Evolutionary conservation across 768 basidiomycete genomes (phyloP), one percentile per base, ranked within the genome.

Genomic region (Naganishia kalamii): DNA sequence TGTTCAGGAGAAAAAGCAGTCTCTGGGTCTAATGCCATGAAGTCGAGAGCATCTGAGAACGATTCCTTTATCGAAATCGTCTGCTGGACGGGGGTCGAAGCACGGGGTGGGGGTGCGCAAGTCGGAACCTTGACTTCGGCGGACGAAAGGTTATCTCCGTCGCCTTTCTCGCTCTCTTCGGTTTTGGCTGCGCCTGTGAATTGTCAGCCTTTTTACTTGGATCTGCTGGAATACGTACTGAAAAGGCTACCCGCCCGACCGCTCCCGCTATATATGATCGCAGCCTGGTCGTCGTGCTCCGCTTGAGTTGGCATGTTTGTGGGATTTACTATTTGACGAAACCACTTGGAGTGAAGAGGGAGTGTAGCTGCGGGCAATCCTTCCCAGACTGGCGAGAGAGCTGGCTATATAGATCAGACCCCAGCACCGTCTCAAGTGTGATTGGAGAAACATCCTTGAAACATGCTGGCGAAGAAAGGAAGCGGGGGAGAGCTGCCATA

Each of bases 191-290:
- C 35, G 13, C 54, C 54, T 57, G n/a, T 12, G 37, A 3, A 23
- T 12, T 23, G 21, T 13, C 51, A 21, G 21, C 13, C 37, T 12
- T 5, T 13, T 6, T 19, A 27, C 8, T 17, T 51, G 5, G 17
- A 15, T 15, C 11, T 33, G 8, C 11, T 57, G 21, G 8, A 10
- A 8, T 23, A 25, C 54, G 4, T 35, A 57, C 54, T 57, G 54
- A 57, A 57, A n/a, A 57, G 13, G 37, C 54, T 57, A 57, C 54
- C 54, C 4, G 54, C 54, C 23, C 54, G n/a, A 10, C 54, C 54
- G 35, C 35, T 57, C 4, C 54, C 54, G 19, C 40, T 10, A 11
- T 57, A 40, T 19, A 57, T 57, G 10, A 57, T 57, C 21, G 54
- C 54, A 2, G 17, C 23, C 27, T 57, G 54, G 27, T 57, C 54